Base-by-base conservation (phyloP, 306 rosid genomes). In the Begonia loranthoides region DNA sequence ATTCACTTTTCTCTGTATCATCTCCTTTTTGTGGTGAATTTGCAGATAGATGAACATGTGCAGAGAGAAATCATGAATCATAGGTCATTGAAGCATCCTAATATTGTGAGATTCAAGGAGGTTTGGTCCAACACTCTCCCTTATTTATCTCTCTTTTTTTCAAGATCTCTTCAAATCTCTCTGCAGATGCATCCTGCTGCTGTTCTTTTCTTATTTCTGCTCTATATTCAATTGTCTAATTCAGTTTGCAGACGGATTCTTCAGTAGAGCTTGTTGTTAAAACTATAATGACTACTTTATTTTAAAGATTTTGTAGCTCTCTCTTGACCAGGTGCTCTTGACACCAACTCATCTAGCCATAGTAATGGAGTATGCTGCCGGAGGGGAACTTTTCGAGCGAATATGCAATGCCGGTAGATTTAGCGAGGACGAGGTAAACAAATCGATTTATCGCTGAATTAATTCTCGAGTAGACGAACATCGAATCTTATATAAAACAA, bases 351-450 rank as follows among this genome's bases (percentile, higher is more conserved):
- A 87, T 77, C 79, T 87, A 40, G 93, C 72, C 9, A 79, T 87
- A 61, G 86, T 87, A 33, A 87, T 87, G 95, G 95, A 87, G 76
- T 87, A 87, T 49, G 93, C 95, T 10, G 74, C 83, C 1, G 95
- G 89, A 52, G 95, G 95, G 50, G 95, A 87, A 66, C 86, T 82
- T 52, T 87, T 75, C 46, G 82, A 66, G 61, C 75, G 93, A 70
- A 87, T 87, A 47, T 70, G 79, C 54, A 75, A 21, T 63, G 83
- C 83, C 14, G 93, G 95, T 66, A 72, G 86, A 79, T 87, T 87
- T 54, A 56, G 83, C 46, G 95, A 87, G 69, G 87, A 82, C 56
- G 95, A 87, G 93, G 95, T 87, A 63, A 49, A 48, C 5, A 4
- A 28, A 7, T 28, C 36, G 36, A 28, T 28, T 28, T 4, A 4